Evolutionary conservation across 257 asterid species (phyloP).

Genomic region (Cruciata laevipes): DNA sequence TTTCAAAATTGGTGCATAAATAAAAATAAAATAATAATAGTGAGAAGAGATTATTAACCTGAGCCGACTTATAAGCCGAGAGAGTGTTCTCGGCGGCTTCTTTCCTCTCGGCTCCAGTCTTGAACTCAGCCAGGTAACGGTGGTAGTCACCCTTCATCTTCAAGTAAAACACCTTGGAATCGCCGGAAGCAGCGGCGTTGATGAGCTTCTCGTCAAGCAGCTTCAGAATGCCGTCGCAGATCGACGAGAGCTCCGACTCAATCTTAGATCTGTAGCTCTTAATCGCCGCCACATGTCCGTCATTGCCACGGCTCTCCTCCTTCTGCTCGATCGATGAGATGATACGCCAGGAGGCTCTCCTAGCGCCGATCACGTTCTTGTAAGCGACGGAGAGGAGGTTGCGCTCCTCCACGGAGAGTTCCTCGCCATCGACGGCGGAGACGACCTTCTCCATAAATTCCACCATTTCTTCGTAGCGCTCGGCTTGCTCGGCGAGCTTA

Average conservation of each 20-base stretch:
- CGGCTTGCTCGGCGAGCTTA: slow-evolving; percentile 87
- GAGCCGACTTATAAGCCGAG: slow-evolving; percentile 80
- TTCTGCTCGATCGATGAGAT: slow-evolving; percentile 81
- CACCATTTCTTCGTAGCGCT: slow-evolving; percentile 92
- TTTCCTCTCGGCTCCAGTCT: slow-evolving; percentile 61
- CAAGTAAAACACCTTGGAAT: slow-evolving; percentile 81
- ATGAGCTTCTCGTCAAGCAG: slow-evolving; percentile 71
- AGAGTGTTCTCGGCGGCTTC: slow-evolving; percentile 92
- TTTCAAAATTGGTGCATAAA: background rate
- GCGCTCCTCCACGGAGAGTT: slow-evolving; percentile 73
- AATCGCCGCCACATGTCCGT: slow-evolving; percentile 60
- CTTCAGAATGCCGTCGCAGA: slow-evolving; percentile 68
- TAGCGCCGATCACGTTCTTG: slow-evolving; percentile 79
- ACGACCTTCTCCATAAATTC: slow-evolving; percentile 91
- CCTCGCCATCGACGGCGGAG: slow-evolving; percentile 56
- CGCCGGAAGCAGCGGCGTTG: slow-evolving; percentile 53
- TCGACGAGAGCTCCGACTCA: slow-evolving; percentile 63
- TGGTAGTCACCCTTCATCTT: slow-evolving; percentile 91
- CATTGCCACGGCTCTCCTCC: slow-evolving; percentile 84
- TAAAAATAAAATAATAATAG: no score
- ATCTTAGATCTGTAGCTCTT: slow-evolving; percentile 75
- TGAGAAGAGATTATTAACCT: slow-evolving; percentile 31
- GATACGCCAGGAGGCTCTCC: slow-evolving; percentile 74
- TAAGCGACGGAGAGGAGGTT: slow-evolving; percentile 76
- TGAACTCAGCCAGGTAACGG: slow-evolving; percentile 81